phyloP scores from a whole-genome alignment of 805 yeast genomes.

The Nakazawaea wyomingensis region DNA sequence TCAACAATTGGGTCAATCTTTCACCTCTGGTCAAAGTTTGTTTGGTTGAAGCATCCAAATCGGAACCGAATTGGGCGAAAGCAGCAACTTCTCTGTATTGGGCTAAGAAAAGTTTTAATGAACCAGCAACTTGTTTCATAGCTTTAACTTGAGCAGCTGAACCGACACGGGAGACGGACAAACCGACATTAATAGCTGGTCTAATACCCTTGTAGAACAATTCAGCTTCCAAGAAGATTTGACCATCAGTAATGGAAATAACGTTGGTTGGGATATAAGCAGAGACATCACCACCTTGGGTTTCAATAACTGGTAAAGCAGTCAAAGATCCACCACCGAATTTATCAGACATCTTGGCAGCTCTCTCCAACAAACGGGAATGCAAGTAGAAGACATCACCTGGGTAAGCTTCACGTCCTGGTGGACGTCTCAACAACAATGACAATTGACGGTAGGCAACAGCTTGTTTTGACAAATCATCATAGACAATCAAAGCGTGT shows the following conservation, averaged over 20 bases:
- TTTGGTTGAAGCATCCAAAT: slow-evolving; percentile 98
- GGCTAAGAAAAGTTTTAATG: slow-evolving; percentile 99
- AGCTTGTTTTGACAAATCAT: slow-evolving; percentile 98
- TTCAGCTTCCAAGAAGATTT: slow-evolving; percentile 98
- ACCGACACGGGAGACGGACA: slow-evolving; percentile 99
- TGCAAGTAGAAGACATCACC: no score
- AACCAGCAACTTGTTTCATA: slow-evolving; percentile 99
- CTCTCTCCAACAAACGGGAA: no score
- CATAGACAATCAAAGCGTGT: slow-evolving; percentile 95
- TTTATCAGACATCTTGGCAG: no score
- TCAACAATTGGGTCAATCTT: slow-evolving; percentile 97
- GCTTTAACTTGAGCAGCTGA: slow-evolving; percentile 99
- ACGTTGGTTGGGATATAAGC: no score
- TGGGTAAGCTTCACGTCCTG: no score
- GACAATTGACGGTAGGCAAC: slow-evolving; percentile 99
- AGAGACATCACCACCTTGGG: no score
- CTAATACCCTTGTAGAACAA: slow-evolving; percentile 99
- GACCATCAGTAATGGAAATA: slow-evolving; percentile 97
- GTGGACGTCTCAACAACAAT: slow-evolving; percentile 93
- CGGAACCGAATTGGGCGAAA: slow-evolving; percentile 99
- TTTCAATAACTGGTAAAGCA: no score
- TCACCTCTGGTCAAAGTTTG: slow-evolving; percentile 99
- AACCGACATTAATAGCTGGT: slow-evolving; percentile 99
- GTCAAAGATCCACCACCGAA: no score
- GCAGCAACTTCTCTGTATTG: slow-evolving; percentile 99